Evolutionary conservation across 176 grass and related monocot species (phyloP).

Genomic region (Microstegium vimineum): DNA sequence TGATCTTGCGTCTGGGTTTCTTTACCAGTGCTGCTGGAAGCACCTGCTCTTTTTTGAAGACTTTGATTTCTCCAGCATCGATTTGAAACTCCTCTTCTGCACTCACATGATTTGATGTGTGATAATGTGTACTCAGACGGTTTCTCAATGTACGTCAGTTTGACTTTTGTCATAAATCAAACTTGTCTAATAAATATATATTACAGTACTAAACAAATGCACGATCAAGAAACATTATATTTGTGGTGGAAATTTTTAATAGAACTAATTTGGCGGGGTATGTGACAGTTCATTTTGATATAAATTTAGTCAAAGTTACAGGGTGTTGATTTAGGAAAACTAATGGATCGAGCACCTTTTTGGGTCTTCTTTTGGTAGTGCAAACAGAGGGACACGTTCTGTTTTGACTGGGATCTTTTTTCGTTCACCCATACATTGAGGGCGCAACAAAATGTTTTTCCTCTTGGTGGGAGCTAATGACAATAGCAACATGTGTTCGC

Average conservation of each 20-base stretch:
- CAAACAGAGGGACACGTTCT: background rate
- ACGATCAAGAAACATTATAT: background rate
- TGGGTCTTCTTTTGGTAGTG: background rate
- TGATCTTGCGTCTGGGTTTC: background rate
- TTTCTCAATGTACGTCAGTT: background rate
- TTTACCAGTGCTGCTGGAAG: background rate
- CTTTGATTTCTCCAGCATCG: background rate
- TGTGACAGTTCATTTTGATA: background rate
- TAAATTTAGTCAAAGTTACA: background rate
- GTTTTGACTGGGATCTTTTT: background rate
- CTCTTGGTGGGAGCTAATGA: background rate
- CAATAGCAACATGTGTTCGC: background rate
- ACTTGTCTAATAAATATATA: background rate
- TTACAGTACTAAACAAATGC: background rate
- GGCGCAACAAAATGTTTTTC: background rate
- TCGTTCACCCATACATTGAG: background rate
- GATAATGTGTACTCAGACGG: background rate
- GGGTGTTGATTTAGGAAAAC: background rate
- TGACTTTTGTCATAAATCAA: no score
- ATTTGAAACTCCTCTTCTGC: background rate
- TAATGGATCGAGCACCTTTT: background rate
- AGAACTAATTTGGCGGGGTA: background rate
- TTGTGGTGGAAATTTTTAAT: background rate
- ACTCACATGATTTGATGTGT: background rate
- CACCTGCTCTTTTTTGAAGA: constrained; percentile 6